Conservation (phyloP, 306 rosid species). For the Rosa lucieae region DNA sequence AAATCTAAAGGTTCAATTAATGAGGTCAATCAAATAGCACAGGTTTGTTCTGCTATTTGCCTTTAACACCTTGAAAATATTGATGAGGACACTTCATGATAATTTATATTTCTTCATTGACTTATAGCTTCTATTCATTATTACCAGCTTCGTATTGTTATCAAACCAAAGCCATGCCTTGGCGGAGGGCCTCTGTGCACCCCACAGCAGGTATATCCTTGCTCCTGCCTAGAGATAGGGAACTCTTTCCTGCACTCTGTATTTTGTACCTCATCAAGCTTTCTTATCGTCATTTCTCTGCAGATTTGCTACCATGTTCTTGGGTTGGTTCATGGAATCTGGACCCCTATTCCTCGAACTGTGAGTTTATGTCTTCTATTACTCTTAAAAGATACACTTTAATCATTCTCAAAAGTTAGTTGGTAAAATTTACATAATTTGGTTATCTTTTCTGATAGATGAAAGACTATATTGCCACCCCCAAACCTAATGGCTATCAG, state of each 20-base stretch:
- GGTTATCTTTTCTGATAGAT: slow-evolving; percentile 43
- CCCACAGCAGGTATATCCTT: slow-evolving; percentile 71
- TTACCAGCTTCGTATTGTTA: slow-evolving; percentile 81
- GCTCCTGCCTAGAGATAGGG: slow-evolving; percentile 16
- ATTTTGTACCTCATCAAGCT: slow-evolving; percentile 11
- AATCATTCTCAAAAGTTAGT: neutral
- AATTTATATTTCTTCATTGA: slow-evolving; percentile 35
- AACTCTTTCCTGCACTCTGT: slow-evolving; percentile 25
- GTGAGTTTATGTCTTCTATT: slow-evolving; percentile 49
- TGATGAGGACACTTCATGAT: slow-evolving; percentile 24
- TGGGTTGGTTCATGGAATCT: slow-evolving; percentile 90
- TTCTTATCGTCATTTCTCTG: slow-evolving; percentile 37
- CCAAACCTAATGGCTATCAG: slow-evolving; percentile 98
- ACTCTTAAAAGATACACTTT: slow-evolving; percentile 29
- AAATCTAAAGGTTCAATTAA: slow-evolving; percentile 77
- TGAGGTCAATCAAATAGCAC: slow-evolving; percentile 91
- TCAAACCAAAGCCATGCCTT: slow-evolving; percentile 75
- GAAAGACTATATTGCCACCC: slow-evolving; percentile 97
- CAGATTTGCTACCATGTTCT: slow-evolving; percentile 97
- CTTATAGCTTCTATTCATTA: slow-evolving; percentile 30
- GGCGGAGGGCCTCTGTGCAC: slow-evolving; percentile 91
- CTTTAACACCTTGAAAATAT: slow-evolving; percentile 25
- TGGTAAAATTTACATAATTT: slow-evolving; percentile 1
- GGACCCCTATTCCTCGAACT: slow-evolving; percentile 98
- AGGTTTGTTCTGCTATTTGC: slow-evolving; percentile 56